Base-by-base conservation (phyloP, 1,284 basidiomycete species). In the Cystobasidium pallidum region DNA sequence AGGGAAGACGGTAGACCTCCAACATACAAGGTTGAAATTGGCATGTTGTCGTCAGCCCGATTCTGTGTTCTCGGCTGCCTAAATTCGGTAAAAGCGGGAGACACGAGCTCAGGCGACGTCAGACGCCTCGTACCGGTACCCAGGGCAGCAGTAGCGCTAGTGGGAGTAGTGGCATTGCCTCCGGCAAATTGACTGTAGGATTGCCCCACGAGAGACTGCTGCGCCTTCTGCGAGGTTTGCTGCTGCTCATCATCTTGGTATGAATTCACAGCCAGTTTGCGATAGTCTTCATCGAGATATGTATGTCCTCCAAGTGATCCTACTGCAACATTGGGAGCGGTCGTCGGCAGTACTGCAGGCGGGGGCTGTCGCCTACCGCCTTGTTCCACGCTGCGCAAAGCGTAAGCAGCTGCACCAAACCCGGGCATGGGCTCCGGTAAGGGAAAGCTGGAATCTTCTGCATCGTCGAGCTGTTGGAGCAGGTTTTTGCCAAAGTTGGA, bases 11-110 rank as follows among this genome's bases (percentile, higher is more conserved):
- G 94, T 66, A 97, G 82, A 78, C 95, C 95, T 57, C 94, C 94
- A 11, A 97, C 92, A 79, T 96, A 97, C 17, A 97, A 85, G 2
- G 94, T 96, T 79, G 94, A 95, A 82, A 93, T 94, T 19, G 92
- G 91, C 78, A 91, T 91, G 80, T 94, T 94, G 82, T 93, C 90
- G 82, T 95, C 92, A 47, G 92, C 87, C 6, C 87, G 86, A 75
- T 88, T 90, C 70, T 78, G 74, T 47, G 79, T 59, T 66, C 73
- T 26, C 1, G 57, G 36, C 32, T 59, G 62, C 15, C 64, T 52
- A 36, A 68, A 36, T n/a, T 65, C 43, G 6, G 70, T 30, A 34
- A 47, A 63, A 6, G 67, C 54, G 2, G 73, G 73, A 24, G 70
- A 74, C 3, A 49, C 62, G 17, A 70, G 8, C 21, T 70, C 67